Percentiles rank a stretch among this genome's conserved stretches.
Evolutionary conservation across 148 eudicot species (phyloP).

Genomic region (Selenicereus undatus): DNA sequence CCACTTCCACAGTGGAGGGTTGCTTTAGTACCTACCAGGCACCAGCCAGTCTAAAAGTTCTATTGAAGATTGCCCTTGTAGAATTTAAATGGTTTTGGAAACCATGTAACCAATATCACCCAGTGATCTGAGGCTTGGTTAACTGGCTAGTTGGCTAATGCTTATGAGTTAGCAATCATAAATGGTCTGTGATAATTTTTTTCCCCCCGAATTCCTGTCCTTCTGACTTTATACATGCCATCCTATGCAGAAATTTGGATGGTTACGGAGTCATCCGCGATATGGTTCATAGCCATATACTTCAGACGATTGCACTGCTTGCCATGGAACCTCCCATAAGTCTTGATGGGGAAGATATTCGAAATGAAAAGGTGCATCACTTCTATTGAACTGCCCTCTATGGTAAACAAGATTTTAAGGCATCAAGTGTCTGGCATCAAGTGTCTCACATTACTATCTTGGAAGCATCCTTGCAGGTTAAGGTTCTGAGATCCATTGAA

Average conservation of each 20-base stretch:
- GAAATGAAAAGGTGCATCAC: constrained; percentile 38
- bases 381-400: not conserved
- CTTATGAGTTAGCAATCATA: not conserved
- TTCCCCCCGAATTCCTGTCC: not conserved
- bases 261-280: constrained; percentile 37
- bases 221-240: not conserved
- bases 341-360: constrained; percentile 42
- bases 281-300: constrained; percentile 37
- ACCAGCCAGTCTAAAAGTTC: not conserved
- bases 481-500: constrained; percentile 39
- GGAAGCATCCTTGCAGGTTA: constrained; percentile 32
- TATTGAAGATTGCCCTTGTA: not conserved
- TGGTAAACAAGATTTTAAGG: not conserved
- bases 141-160: not conserved
- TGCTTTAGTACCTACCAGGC: constrained; percentile 1
- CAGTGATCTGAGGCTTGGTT: not conserved
- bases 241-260: constrained; percentile 27
- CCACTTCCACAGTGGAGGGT: not conserved
- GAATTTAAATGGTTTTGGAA: not conserved
- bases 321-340: constrained; percentile 44
- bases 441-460: not conserved
- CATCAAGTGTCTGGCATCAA: constrained; percentile 2
- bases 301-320: constrained; percentile 33
- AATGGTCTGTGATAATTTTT: not conserved
- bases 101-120: not conserved